Evolutionary conservation across 305 asterid species (phyloP).

Genomic region (Fraxinus sp.): DNA sequence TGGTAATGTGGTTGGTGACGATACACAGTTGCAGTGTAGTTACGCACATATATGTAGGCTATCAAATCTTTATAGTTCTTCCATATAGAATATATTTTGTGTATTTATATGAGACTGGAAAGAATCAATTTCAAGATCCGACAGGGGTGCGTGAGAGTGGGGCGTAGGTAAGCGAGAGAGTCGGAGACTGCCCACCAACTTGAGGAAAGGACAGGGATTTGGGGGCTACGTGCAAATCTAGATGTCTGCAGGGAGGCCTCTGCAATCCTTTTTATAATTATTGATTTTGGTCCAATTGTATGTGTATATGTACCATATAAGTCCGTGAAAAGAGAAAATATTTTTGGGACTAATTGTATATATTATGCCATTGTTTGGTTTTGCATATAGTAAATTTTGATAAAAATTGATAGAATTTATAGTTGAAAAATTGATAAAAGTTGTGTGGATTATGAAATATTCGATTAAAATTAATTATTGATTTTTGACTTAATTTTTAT

Average conservation of each 20-base stretch:
- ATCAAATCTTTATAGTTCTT: constrained; percentile 4
- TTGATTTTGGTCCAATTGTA: neutral
- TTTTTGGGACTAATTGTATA: neutral
- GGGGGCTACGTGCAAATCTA: constrained; percentile 30
- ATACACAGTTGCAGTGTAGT: neutral
- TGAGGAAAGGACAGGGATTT: constrained; percentile 39
- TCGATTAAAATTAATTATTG: neutral
- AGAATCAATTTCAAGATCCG: constrained; percentile 36
- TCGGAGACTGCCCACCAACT: constrained; percentile 31
- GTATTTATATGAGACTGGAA: neutral
- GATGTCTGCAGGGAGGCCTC: constrained; percentile 14
- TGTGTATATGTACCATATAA: neutral
- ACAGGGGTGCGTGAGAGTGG: constrained; percentile 36
- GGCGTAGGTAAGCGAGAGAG: constrained; percentile 4
- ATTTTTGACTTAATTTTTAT: neutral
- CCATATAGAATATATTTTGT: neutral
- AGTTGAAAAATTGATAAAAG: neutral
- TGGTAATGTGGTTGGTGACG: constrained; percentile 39
- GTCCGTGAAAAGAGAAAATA: neutral
- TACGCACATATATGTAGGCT: neutral
- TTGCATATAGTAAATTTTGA: neutral
- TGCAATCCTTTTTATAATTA: neutral
- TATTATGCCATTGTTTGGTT: neutral
- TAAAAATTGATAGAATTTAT: neutral
- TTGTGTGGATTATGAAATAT: neutral